Evolutionary conservation across 2,329 filamentous ascomycete species (phyloP), one percentile per base, ranked within the genome.

Genomic region (Fusarium acutatum): DNA sequence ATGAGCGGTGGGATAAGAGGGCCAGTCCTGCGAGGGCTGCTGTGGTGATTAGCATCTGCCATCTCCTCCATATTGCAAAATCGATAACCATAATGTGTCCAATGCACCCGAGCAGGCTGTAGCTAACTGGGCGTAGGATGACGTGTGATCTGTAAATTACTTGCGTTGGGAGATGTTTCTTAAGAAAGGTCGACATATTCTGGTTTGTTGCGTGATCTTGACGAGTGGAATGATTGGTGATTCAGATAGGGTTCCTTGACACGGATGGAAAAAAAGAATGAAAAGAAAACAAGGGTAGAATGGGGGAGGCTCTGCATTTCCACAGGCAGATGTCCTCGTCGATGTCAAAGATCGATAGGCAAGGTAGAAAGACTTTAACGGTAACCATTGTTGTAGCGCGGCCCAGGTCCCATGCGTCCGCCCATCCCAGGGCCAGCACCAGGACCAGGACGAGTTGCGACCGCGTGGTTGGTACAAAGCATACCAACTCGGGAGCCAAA

Each of bases 401-500:
- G 83, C 64, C 86, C 87, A 59, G 89, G 88, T 70, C 87, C 87
- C 81, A 91, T 85, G 40, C 88, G 90, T 60, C 83, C 79, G 30
- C 85, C 84, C 77, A 93, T 87, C 67, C 90, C 87, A 68, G 92
- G 88, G 26, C 94, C 93, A 75, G 91, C 89, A 35, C 94, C 93
- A 74, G 95, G 94, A 46, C 95, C 96, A 69, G 96, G 95, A 62
- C 95, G 94, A 77, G 95, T 98, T 59, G 93, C 90, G 76, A 95
- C 91, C 53, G 94, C 94, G 41, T 95, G 96, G 83, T 98, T 98
- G 84, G 94, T 97, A 86, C 97, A 99, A 61, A 99, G 92, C 96
- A 99, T 98, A 37, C 96, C 96, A 71, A 99, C 96, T 65, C 96
- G 94, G 67, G 96, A 99, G 69, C 96, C 96, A 81, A 98, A 99